Percentiles rank a stretch among this genome's conserved stretches.
These are phyloP conservation scores for Geotrichum aggregatum DNA, from an alignment of 1,139 yeast genomes.

Conservation along the genomic window DNA sequence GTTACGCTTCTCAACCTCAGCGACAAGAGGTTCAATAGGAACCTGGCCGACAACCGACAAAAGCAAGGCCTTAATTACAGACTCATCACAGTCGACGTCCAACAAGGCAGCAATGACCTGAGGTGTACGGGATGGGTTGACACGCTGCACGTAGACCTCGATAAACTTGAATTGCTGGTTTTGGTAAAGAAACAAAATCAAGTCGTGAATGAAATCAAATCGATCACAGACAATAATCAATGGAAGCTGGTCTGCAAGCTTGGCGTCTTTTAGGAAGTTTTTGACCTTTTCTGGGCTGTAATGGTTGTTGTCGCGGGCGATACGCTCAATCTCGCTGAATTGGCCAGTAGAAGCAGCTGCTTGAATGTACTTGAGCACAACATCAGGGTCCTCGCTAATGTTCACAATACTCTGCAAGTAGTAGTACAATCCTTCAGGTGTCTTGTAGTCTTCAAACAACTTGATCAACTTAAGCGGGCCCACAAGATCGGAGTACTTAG, in stretches of 20 bases:
- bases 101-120: slow-evolving; percentile 93
- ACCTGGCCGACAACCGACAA: slow-evolving; percentile 90
- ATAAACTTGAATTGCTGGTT: slow-evolving; percentile 92
- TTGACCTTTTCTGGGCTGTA: slow-evolving; percentile 97
- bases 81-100: slow-evolving; percentile 96
- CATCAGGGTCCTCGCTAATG: slow-evolving; percentile 89
- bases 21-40: slow-evolving; percentile 83
- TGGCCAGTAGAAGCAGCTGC: slow-evolving; percentile 90
- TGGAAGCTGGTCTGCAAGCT: slow-evolving; percentile 92
- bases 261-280: slow-evolving; percentile 91
- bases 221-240: slow-evolving; percentile 95
- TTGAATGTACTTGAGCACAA: slow-evolving; percentile 92
- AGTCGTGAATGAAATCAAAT: slow-evolving; percentile 85
- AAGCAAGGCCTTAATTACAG: slow-evolving; percentile 73
- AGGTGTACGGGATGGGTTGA: slow-evolving; percentile 91
- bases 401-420: slow-evolving; percentile 91
- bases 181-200: slow-evolving; percentile 87
- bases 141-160: slow-evolving; percentile 96
- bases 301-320: slow-evolving; percentile 88
- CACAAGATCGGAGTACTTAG: slow-evolving; percentile 89
- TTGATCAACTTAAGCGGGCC: slow-evolving; percentile 83
- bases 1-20: slow-evolving; percentile 94
- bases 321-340: slow-evolving; percentile 88
- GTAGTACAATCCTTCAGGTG: slow-evolving; percentile 89
- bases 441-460: slow-evolving; percentile 87